Percentiles rank a stretch among this genome's conserved stretches.
Evolutionary conservation across 2,329 filamentous ascomycete genomes (phyloP).

Genomic region (Aureobasidium melanogenum): DNA sequence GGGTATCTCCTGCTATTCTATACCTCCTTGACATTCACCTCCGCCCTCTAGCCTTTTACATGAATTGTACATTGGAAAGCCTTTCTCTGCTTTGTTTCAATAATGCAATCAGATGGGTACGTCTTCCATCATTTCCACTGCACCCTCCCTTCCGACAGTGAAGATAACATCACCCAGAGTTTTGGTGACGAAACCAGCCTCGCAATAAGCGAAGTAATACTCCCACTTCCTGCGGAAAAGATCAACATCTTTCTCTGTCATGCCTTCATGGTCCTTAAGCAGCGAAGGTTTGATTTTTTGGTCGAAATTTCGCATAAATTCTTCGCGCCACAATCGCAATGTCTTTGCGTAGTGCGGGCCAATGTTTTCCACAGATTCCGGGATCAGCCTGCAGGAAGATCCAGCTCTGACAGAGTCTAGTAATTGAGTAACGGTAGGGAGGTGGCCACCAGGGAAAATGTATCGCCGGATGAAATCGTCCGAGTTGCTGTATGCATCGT

Average conservation of each 20-base stretch:
- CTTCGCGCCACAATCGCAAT: conserved; percentile 58
- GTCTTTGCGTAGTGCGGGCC: conserved; percentile 66
- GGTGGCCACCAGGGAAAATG: conserved; percentile 70
- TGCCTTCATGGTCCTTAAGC: conserved; percentile 45
- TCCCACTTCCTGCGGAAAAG: conserved; percentile 66
- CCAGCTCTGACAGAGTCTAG: conserved; percentile 54
- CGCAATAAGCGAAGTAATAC: conserved; percentile 70
- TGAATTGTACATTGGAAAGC: not conserved
- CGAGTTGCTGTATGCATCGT: conserved; percentile 55
- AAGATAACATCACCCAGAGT: conserved; percentile 66
- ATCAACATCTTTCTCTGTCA: conserved; percentile 54
- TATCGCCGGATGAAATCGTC: conserved; percentile 70
- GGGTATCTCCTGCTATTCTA: not conserved
- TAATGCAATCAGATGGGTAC: conserved; percentile 38
- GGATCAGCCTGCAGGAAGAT: conserved; percentile 53
- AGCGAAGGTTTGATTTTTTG: conserved; percentile 52
- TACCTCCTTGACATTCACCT: not conserved
- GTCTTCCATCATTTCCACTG: conserved; percentile 59
- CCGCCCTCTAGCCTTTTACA: not conserved
- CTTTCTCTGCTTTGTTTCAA: not conserved
- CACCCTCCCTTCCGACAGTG: conserved; percentile 57
- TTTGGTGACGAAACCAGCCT: conserved; percentile 64
- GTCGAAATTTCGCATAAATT: conserved; percentile 56
- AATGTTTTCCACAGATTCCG: conserved; percentile 63
- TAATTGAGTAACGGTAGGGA: conserved; percentile 58